Evolutionary conservation across 2,329 filamentous ascomycete species (phyloP).

Genomic region (Aspergillus melleus): DNA sequence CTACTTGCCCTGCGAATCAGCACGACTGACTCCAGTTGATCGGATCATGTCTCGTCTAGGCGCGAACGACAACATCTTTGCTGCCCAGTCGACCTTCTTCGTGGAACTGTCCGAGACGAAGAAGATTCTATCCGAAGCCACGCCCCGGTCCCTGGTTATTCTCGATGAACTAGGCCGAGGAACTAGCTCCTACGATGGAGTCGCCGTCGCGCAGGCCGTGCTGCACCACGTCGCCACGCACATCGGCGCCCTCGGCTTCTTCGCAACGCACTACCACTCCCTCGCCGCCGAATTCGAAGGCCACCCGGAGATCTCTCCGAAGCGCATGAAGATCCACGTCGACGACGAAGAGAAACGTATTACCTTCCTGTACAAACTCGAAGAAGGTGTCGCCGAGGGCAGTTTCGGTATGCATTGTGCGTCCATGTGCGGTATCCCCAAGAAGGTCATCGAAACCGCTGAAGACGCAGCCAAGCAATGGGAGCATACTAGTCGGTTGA

Average conservation of each 20-base stretch:
- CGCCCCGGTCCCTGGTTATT: constrained; percentile 90
- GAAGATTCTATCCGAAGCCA: constrained; percentile 94
- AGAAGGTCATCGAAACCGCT: constrained; percentile 77
- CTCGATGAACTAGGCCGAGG: constrained; percentile 94
- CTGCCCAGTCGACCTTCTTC: constrained; percentile 96
- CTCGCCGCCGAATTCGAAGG: constrained; percentile 85
- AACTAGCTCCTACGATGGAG: constrained; percentile 92
- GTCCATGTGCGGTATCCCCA: constrained; percentile 92
- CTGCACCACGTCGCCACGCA: constrained; percentile 95
- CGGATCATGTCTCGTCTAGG: constrained; percentile 98
- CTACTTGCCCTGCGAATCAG: constrained; percentile 80
- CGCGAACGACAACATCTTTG: constrained; percentile 98
- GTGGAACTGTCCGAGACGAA: constrained; percentile 97
- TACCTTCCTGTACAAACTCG: constrained; percentile 94
- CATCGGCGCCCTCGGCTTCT: constrained; percentile 92
- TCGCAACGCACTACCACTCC: constrained; percentile 96
- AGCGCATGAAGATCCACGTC: constrained; percentile 92
- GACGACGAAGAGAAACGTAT: constrained; percentile 81
- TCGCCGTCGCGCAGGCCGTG: constrained; percentile 93
- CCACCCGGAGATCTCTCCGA: constrained; percentile 83
- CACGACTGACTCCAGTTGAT: constrained; percentile 84
- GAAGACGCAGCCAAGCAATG: constrained; percentile 87
- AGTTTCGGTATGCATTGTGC: constrained; percentile 99
- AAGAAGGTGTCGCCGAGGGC: constrained; percentile 90
- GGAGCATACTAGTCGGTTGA: constrained; percentile 91